Conservation (phyloP, 257 asterid species). For the Primulina eburnea region DNA sequence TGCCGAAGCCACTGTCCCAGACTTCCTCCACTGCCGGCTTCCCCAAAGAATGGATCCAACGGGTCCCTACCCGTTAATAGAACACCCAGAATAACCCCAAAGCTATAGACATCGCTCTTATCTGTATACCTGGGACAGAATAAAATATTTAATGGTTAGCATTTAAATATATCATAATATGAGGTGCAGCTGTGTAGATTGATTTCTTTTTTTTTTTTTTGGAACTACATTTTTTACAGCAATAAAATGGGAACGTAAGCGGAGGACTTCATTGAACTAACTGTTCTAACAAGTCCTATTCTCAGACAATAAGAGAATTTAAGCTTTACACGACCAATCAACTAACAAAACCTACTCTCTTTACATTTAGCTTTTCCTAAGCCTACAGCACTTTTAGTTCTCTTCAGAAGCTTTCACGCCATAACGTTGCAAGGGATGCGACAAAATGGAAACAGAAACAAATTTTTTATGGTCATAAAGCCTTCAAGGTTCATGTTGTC, state of each 20-base stretch:
- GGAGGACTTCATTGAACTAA: not conserved
- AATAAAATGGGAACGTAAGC: not conserved
- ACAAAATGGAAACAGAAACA: not conserved
- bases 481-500: not conserved
- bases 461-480: not conserved
- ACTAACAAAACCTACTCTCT: not conserved
- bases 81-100: slow-evolving; percentile 76
- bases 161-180: not conserved
- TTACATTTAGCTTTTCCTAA: not conserved
- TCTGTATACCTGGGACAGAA: slow-evolving; percentile 62
- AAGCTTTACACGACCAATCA: not conserved
- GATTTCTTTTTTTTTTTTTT: no score
- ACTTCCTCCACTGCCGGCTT: slow-evolving; percentile 59
- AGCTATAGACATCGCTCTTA: slow-evolving; percentile 90
- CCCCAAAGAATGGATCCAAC: slow-evolving; percentile 57
- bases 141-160: not conserved
- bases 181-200: not conserved
- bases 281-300: no score
- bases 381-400: not conserved
- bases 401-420: not conserved
- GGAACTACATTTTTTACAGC: not conserved
- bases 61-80: slow-evolving; percentile 81
- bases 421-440: not conserved
- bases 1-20: slow-evolving; percentile 79
- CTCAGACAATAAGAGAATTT: not conserved